Evolutionary conservation across 2,329 filamentous ascomycete genomes (phyloP).

Genomic region (Mariannaea sp.): DNA sequence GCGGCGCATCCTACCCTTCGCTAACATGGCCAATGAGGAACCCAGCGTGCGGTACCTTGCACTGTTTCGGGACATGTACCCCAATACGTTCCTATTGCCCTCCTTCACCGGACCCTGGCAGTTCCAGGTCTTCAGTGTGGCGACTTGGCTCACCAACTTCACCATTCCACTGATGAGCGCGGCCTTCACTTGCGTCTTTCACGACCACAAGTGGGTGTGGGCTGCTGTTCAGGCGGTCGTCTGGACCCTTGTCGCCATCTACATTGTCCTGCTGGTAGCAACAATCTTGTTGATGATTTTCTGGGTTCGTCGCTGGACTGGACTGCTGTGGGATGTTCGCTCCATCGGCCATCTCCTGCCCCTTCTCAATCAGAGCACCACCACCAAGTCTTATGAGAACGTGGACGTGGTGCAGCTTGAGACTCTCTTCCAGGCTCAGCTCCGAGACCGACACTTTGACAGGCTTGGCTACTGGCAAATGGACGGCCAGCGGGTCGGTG

Average conservation of each 20-base stretch:
- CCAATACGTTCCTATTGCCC: slow-evolving; percentile 69
- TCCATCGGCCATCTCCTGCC: slow-evolving; percentile 81
- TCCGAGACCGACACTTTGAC: slow-evolving; percentile 63
- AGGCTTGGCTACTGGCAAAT: slow-evolving; percentile 87
- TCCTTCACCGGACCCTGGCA: slow-evolving; percentile 65
- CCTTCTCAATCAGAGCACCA: slow-evolving; percentile 80
- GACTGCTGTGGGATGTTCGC: slow-evolving; percentile 82
- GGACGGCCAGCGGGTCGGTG: slow-evolving; percentile 63
- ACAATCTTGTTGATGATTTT: slow-evolving; percentile 60
- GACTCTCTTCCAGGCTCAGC: slow-evolving; percentile 57
- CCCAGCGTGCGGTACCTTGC: slow-evolving; percentile 64
- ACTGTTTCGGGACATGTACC: slow-evolving; percentile 71
- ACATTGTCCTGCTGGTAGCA: slow-evolving; percentile 67
- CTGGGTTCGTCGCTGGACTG: slow-evolving; percentile 69
- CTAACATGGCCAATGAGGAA: slow-evolving; percentile 71
- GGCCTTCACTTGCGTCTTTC: slow-evolving; percentile 69
- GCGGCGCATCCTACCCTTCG: slow-evolving; percentile 78
- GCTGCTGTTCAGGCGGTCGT: slow-evolving; percentile 75
- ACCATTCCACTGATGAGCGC: slow-evolving; percentile 81
- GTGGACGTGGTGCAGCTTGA: slow-evolving; percentile 62
- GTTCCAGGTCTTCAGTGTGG: slow-evolving; percentile 67
- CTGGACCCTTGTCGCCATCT: slow-evolving; percentile 78
- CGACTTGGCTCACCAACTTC: slow-evolving; percentile 79
- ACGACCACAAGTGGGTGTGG: slow-evolving; percentile 73
- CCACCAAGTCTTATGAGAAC: slow-evolving; percentile 71